Evolutionary conservation across 495 filamentous ascomycete genomes (phyloP), one percentile per base, ranked within the genome.

Genomic region (Trichocladium uniseriatum): DNA sequence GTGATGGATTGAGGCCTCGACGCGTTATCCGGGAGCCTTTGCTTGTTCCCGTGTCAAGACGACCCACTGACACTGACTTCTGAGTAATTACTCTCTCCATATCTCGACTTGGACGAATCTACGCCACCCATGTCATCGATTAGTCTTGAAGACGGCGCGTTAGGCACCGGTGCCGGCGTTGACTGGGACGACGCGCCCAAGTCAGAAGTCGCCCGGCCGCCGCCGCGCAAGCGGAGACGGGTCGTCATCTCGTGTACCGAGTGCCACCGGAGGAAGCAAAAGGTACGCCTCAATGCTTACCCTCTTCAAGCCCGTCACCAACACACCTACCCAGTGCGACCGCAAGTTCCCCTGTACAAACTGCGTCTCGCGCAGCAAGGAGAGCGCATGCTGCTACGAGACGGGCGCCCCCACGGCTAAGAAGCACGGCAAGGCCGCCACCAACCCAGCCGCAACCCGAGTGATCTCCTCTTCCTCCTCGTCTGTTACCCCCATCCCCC

Each of bases 191-290:
- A 19, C 16, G 24, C 24, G 24, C 24, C 24, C 24, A 27, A 3
- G 24, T 27, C 24, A 35, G 28, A 16, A 32, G 10, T 21, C 1
- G 15, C 40, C n/a, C 45, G 60, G 53, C 65, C 64, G 49, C 64
- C 65, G 16, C 66, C 65, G 6, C 64, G 64, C 47, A 82, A 83
- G 59, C 74, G 82, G 47, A 76, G 74, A 47, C 74, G 79, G 35
- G 72, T 74, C 32, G 74, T 81, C 28, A 77, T 81, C 19, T 79
- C 75, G 1, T 83, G 79, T 53, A 79, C 71, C 15, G 79, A 83
- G 57, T 83, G 79, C 46, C 79, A 83, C 57, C 65, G 79, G 43
- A 69, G 79, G 43, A 83, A 81, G 56, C 79, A 81, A 60, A 81
- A 81, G 73, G 77, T 76, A 16, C 29, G 57, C 34, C 8, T 20